Base-by-base conservation (phyloP, 106 monocot species). In the Apostasia shenzhenica region DNA sequence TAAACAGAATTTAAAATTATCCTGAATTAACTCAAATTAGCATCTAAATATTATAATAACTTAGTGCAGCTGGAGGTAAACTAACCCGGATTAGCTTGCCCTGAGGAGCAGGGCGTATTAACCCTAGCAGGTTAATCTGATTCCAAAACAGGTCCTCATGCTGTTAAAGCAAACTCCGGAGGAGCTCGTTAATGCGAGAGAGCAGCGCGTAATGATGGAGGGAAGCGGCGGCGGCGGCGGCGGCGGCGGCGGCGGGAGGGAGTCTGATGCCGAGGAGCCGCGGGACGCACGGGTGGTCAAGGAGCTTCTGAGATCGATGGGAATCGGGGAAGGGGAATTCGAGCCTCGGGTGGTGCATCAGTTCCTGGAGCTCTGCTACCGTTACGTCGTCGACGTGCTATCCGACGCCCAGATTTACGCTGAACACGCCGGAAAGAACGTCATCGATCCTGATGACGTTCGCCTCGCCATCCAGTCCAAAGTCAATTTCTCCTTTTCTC, bases 401-500 rank as follows among this genome's bases (percentile, higher is more conserved):
- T 73, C 81, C 46, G 92, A 93, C 74, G 87, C 93, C 1, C 90
- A 93, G 61, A 48, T 86, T 50, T 93, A 99, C 76, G 83, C 99
- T 6, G 99, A 99, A 10, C 99, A 99, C 73, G 99, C 93, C 55
- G 82, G 76, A 1, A 99, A 99, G 73, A 4, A 83, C 37, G 45
- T 73, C 65, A 77, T 99, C 52, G 99, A 99, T 43, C 68, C 92
- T 8, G 99, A 99, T 8, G 99, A 99, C 68, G 85, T 99, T 53
- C 81, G 85, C 75, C 90, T 99, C 49, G 93, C 99, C 44, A 85
- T 89, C 79, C 99, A 99, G 79, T 83, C 81, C 49, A 90, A 90
- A 71, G 81, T 93, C 75, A 99, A 93, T 67, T 88, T 79, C 73
- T 93, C 99, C 75, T 99, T 93, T 80, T 99, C 99, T 61, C 99